Base-by-base conservation (phyloP, 1,284 basidiomycete genomes). In the Kalmanozyma brasiliensis region DNA sequence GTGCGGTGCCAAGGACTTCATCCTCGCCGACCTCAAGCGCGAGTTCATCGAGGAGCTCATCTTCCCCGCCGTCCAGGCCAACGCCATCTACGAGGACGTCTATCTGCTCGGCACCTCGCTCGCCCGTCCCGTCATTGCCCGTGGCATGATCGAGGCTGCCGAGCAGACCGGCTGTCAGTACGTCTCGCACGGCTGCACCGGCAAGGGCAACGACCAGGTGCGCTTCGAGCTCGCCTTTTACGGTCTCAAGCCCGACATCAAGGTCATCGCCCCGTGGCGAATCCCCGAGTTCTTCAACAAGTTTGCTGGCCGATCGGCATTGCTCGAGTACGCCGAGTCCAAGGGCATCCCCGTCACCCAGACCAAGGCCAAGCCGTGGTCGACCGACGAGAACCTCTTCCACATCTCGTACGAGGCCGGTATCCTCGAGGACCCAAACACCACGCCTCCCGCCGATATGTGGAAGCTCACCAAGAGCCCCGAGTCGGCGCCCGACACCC, bases 371-470 rank as follows among this genome's bases (percentile, higher is more conserved):
- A 98, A 98, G 86, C 95, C 96, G 33, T 99, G 96, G 96, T 98
- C 94, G 10, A 99, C 95, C 14, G 79, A 81, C 84, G 96, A 98
- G 85, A 98, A 98, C 86, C 87, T 98, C 55, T 97, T 96, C 90
- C 95, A 99, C 87, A 98, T 98, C 84, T 98, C 94, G 20, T 98
- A 98, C 85, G 95, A 99, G 84, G 95, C 95, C 29, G 95, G 95
- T 57, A 98, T 98, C 83, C 89, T 98, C 70, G 96, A 99, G 84
- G 92, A 98, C 83, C 95, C 95, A 74, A 88, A 96, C 87, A 90
- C 86, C 67, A 98, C 94, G 9, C 95, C 96, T 55, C 95, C 95
- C 26, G 84, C 84, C n/a, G 95, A 98, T 86, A 99, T 99, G 95
- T 99, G 96, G 95, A 98, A 97, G 84, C 89, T 98, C 74, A 98